Conservation (phyloP, 495 filamentous ascomycete genomes). For the Terfezia boudieri region DNA sequence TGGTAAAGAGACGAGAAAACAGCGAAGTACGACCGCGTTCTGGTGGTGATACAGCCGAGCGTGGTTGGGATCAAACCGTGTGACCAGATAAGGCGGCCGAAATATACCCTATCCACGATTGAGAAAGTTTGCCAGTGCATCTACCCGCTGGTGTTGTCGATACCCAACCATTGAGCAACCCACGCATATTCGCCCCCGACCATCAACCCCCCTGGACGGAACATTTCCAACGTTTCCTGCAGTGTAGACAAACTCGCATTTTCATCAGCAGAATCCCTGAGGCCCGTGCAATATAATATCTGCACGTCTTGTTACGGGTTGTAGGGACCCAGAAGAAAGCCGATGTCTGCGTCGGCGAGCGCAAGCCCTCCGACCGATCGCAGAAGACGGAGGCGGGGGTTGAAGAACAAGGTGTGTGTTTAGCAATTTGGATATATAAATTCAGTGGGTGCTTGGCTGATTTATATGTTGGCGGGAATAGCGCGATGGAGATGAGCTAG, state of each 20-base stretch:
- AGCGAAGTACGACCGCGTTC: too few relatives aligned
- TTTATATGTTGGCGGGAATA: conserved; percentile 21
- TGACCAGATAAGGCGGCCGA: too few relatives aligned
- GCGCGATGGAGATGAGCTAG: conserved; percentile 22
- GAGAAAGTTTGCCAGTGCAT: too few relatives aligned
- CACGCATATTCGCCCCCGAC: too few relatives aligned
- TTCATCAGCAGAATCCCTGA: not conserved
- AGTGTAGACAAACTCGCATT: not conserved
- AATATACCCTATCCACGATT: too few relatives aligned
- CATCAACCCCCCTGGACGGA: too few relatives aligned
- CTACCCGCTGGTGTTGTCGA: too few relatives aligned
- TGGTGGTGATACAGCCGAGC: too few relatives aligned
- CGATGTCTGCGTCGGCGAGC: not conserved
- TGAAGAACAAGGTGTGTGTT: conserved; percentile 30
- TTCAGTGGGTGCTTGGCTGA: conserved; percentile 17
- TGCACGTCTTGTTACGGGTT: conserved; percentile 1
- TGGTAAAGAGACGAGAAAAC: too few relatives aligned
- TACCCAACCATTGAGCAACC: too few relatives aligned
- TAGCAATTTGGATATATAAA: conserved; percentile 19
- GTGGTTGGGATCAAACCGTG: too few relatives aligned
- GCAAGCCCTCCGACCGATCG: conserved; percentile 12
- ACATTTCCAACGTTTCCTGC: too few relatives aligned
- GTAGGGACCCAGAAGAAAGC: not conserved
- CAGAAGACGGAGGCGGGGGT: conserved; percentile 27
- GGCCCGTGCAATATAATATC: conserved; percentile 4